These are phyloP conservation scores for Phytophthora palmivora DNA, from an alignment of 352 stramenopile genomes.

Conservation along the genomic window DNA sequence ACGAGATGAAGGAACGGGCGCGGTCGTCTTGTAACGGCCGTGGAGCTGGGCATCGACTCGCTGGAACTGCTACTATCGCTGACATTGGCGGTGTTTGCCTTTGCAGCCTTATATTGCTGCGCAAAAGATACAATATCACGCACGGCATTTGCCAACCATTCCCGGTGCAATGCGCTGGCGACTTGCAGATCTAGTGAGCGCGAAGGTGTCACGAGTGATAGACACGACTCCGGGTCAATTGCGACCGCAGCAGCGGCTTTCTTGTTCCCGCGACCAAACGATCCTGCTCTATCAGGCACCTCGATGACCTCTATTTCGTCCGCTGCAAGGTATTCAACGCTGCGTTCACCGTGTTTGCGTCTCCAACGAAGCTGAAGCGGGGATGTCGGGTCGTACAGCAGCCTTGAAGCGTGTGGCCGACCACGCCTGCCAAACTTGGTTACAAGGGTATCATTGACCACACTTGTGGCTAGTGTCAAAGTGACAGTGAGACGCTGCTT, in stretches of 20 bases:
- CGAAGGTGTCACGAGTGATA: constrained; percentile 60
- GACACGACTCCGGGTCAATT: constrained; percentile 51
- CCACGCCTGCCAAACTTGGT: constrained; percentile 78
- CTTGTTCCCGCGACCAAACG: constrained; percentile 52
- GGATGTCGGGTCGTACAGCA: constrained; percentile 71
- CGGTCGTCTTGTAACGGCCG: constrained; percentile 5
- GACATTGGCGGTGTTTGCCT: constrained; percentile 17
- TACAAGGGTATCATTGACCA: constrained; percentile 73
- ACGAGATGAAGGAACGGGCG: constrained; percentile 15
- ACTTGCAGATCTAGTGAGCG: constrained; percentile 74
- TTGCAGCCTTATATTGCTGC: constrained; percentile 61
- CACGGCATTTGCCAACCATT: constrained; percentile 80
- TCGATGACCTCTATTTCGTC: constrained; percentile 62
- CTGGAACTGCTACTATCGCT: constrained; percentile 19
- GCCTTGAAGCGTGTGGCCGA: constrained; percentile 73
- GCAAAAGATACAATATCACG: constrained; percentile 71
- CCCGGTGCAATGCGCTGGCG: constrained; percentile 68
- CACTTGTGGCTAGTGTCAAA: constrained; percentile 61
- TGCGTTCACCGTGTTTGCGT: constrained; percentile 80
- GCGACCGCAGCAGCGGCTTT: constrained; percentile 49
- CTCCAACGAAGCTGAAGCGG: constrained; percentile 78
- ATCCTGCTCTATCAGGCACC: constrained; percentile 11
- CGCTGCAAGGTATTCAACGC: constrained; percentile 60
- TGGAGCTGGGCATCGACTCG: constrained; percentile 9
- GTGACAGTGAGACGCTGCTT: constrained; percentile 76